Evolutionary conservation across 495 filamentous ascomycete species (phyloP).

Genomic region (Friedmanniomyces simplex): DNA sequence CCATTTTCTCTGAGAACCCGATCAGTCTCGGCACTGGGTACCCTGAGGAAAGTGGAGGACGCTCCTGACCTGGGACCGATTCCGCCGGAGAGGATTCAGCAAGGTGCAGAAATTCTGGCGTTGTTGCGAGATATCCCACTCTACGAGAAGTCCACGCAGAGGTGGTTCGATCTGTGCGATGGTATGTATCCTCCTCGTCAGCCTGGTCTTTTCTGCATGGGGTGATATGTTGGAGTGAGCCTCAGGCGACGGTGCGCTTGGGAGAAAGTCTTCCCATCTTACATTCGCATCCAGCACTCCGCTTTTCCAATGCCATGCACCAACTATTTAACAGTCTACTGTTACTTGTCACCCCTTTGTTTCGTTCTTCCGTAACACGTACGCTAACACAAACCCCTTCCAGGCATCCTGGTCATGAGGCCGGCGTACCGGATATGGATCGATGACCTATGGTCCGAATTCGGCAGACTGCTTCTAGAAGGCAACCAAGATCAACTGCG

Average conservation of each 20-base stretch:
- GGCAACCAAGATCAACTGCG: conserved; percentile 20
- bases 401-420: conserved; percentile 23
- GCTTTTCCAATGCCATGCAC: too few species aligned
- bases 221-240: neutral
- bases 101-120: conserved; percentile 24
- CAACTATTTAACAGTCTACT: too few species aligned
- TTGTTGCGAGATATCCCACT: conserved; percentile 27
- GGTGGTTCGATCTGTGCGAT: conserved; percentile 25
- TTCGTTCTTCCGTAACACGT: too few species aligned
- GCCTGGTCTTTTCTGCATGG: too few species aligned
- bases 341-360: too few species aligned
- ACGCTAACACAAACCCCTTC: neutral
- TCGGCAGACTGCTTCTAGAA: conserved; percentile 19
- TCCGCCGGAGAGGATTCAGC: conserved; percentile 22
- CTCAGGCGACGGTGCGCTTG: too few species aligned
- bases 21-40: conserved; percentile 5
- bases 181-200: conserved; percentile 2
- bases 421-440: conserved; percentile 28
- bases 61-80: conserved; percentile 10
- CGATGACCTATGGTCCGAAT: conserved; percentile 25
- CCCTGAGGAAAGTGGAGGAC: conserved; percentile 7
- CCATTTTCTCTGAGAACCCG: conserved; percentile 19
- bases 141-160: conserved; percentile 24
- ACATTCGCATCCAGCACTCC: too few species aligned
- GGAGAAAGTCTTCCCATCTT: too few species aligned